Evolutionary conservation across 2,329 filamentous ascomycete genomes (phyloP), one percentile per base, ranked within the genome.

Genomic region (Botryotinia globosa): DNA sequence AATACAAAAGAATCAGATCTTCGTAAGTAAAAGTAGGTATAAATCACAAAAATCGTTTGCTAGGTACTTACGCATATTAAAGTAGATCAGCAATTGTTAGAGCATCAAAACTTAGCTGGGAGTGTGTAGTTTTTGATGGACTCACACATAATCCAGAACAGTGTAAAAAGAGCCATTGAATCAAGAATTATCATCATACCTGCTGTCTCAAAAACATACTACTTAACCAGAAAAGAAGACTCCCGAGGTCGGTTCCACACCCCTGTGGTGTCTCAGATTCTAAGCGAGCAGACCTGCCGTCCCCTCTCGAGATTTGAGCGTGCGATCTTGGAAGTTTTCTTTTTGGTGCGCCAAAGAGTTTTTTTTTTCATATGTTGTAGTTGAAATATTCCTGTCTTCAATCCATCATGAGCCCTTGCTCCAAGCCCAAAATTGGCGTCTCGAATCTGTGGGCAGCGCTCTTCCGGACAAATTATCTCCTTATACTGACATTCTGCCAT

Each of bases 201-300:
- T 54, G 12, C 12, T 54, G 4, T n/a, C 25, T n/a, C 25, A 14
- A 54, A 3, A n/a, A 1, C 25, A 2, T 8, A n/a, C 51, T n/a
- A 3, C 3, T 29, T 16, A 16, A 7, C 2, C n/a, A 29, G 51
- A n/a, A 16, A 54, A 54, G 3, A 1, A n/a, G 25, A 8, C 6
- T 16, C n/a, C n/a, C n/a, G n/a, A n/a, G n/a, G n/a, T n/a, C 51
- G 12, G 12, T 14, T n/a, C 51, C 3, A 7, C 12, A 29, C 14
- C 51, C 4, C 12, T 7, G 3, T 18, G 6, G 8, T 16, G 25
- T 54, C 12, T 54, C 5, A 8, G 1, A 54, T 54, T 5, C 25
- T 54, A 0, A n/a, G 16, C 5, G 0, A 54, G 1, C 10, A 54
- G 10, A n/a, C 12, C 25, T 16, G 25, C 1, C 25, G 25, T 1